A percentile compares a stretch with the other conserved stretches of the same genome.
Conservation (phyloP, 2,329 filamentous ascomycete genomes). For the Pyrenochaeta sp. region DNA sequence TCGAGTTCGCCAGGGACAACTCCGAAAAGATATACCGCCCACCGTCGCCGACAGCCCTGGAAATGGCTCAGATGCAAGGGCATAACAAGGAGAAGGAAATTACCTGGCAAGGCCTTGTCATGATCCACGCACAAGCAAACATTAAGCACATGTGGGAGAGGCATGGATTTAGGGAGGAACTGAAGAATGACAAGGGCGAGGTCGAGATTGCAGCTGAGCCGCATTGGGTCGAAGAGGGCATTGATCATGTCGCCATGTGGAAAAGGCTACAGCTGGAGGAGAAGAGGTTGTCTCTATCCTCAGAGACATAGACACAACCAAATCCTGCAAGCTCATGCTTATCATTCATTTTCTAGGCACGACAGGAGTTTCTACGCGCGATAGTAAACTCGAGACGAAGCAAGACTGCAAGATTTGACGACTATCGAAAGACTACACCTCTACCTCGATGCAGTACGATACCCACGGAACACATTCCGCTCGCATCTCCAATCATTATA, state of each 20-base stretch:
- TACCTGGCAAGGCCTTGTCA: conserved; percentile 77
- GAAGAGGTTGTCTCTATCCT: conserved; percentile 20
- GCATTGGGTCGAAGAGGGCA: conserved; percentile 82
- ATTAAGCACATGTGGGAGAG: conserved; percentile 72
- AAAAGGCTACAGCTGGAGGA: conserved; percentile 47
- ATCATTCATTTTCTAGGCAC: background rate
- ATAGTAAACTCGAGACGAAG: background rate
- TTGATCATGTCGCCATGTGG: conserved; percentile 88
- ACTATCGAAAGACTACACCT: too few species aligned
- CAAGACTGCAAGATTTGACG: background rate
- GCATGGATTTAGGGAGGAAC: conserved; percentile 79
- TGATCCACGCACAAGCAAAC: conserved; percentile 79
- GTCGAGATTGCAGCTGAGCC: conserved; percentile 42
- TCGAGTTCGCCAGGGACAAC: conserved; percentile 73
- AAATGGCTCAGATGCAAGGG: conserved; percentile 57
- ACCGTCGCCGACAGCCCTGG: conserved; percentile 48
- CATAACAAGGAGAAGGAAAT: conserved; percentile 48
- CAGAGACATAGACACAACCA: conserved; percentile 2
- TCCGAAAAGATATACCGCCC: conserved; percentile 56
- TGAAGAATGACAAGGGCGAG: conserved; percentile 64
- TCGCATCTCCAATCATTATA: conserved; percentile 4
- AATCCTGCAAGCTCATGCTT: background rate
- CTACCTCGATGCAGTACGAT: background rate
- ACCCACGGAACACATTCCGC: background rate
- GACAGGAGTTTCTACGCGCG: background rate